Conservation (phyloP, 768 basidiomycete genomes). For the Phlebiopsis flavidoalba region DNA sequence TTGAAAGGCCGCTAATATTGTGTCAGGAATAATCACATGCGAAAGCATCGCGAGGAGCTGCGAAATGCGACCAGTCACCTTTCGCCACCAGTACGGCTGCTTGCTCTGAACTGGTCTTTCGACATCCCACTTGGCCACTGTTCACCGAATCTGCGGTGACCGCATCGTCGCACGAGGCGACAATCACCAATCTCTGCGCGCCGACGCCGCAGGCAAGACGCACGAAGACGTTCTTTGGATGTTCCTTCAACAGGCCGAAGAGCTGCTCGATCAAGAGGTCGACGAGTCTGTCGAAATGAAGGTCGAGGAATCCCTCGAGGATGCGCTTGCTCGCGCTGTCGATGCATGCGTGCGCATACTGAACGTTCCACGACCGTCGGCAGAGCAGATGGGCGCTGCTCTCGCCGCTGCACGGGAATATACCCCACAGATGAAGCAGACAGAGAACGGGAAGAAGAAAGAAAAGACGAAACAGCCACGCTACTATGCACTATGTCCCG, state of each 20-base stretch:
- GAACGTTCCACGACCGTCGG: slow-evolving; percentile 44
- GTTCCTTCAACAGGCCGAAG: slow-evolving; percentile 65
- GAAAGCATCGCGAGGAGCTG: slow-evolving; percentile 71
- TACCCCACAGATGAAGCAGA: slow-evolving; percentile 29
- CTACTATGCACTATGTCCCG: slow-evolving; percentile 78
- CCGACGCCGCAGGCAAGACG: slow-evolving; percentile 40
- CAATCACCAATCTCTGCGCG: slow-evolving; percentile 80
- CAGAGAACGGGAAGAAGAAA: slow-evolving; percentile 28
- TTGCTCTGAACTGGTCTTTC: slow-evolving; percentile 78
- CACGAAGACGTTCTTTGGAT: slow-evolving; percentile 83
- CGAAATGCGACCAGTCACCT: slow-evolving; percentile 44
- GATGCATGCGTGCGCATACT: slow-evolving; percentile 52
- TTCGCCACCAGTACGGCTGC: slow-evolving; percentile 57
- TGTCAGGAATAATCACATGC: slow-evolving; percentile 81
- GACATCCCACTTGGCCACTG: slow-evolving; percentile 49
- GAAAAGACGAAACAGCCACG: slow-evolving; percentile 39
- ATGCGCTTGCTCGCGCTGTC: slow-evolving; percentile 53
- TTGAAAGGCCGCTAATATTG: background rate
- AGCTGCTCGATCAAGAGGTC: slow-evolving; percentile 58
- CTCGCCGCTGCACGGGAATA: slow-evolving; percentile 40
- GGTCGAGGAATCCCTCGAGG: slow-evolving; percentile 47
- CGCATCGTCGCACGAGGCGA: slow-evolving; percentile 72
- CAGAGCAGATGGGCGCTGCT: slow-evolving; percentile 51
- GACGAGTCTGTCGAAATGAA: slow-evolving; percentile 68
- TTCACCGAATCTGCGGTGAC: slow-evolving; percentile 73